Conservation (phyloP, 2,329 filamentous ascomycete genomes). For the Colletotrichum chlorophyti region DNA sequence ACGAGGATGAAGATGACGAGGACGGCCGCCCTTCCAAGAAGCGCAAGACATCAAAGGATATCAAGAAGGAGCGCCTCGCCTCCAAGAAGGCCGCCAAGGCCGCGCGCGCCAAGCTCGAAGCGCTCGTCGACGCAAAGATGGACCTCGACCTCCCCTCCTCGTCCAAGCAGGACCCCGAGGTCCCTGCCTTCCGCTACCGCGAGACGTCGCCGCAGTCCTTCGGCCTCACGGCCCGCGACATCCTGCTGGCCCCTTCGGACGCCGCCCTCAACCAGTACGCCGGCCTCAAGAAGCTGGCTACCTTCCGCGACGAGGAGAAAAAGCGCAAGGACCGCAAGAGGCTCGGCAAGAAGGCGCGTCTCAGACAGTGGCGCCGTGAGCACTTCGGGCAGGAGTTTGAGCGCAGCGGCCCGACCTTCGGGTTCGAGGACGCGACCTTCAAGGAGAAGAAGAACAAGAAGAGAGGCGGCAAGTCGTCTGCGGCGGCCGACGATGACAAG, state of each 20-base stretch:
- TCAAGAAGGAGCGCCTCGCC: constrained; percentile 63
- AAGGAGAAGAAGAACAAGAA: constrained; percentile 32
- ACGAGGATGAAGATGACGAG: constrained; percentile 48
- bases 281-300: constrained; percentile 92
- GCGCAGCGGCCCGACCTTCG: constrained; percentile 62
- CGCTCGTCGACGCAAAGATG: constrained; percentile 82
- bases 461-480: constrained; percentile 13
- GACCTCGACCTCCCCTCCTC: constrained; percentile 68
- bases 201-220: constrained; percentile 91
- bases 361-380: constrained; percentile 82
- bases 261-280: constrained; percentile 86
- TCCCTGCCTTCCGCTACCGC: constrained; percentile 79
- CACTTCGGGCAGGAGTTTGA: constrained; percentile 67
- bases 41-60: constrained; percentile 65
- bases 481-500: constrained; percentile 22
- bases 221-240: constrained; percentile 88
- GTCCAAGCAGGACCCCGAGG: constrained; percentile 41
- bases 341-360: constrained; percentile 88
- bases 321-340: constrained; percentile 88
- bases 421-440: constrained; percentile 51
- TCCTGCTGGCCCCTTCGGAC: constrained; percentile 87
- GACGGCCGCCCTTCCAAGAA: constrained; percentile 57
- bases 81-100: constrained; percentile 77
- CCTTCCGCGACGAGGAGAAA: constrained; percentile 87
- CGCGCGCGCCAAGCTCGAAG: constrained; percentile 84